Percentiles rank a stretch among this genome's conserved stretches.
These are phyloP conservation scores for Mycena sanguinolenta DNA, from an alignment of 768 basidiomycete genomes.

Conservation along the genomic window DNA sequence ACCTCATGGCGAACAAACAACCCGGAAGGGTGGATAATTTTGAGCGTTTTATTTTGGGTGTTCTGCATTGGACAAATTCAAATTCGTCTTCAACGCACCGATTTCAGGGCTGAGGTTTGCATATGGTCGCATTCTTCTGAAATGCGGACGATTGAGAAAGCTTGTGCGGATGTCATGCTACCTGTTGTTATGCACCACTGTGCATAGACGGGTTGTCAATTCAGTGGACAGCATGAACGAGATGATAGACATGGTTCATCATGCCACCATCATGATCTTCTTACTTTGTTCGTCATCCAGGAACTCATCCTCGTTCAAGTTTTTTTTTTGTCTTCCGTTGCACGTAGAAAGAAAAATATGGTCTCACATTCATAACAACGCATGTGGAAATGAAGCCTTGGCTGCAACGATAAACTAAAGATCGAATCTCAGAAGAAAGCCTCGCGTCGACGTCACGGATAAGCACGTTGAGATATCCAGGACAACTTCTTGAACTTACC, in stretches of 20 bases:
- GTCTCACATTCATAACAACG: conserved; percentile 11
- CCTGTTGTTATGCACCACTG: neutral
- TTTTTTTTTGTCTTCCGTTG: neutral
- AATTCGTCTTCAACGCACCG: neutral
- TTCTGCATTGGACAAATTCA: neutral
- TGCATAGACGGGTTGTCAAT: neutral
- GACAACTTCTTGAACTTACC: conserved; percentile 12
- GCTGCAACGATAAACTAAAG: neutral
- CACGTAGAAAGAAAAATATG: neutral
- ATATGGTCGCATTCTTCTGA: neutral
- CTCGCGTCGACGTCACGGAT: neutral
- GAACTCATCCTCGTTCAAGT: neutral
- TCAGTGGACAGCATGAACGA: neutral
- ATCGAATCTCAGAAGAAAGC: conserved; percentile 31
- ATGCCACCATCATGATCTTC: conserved; percentile 7
- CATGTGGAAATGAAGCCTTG: neutral
- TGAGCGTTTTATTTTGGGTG: neutral
- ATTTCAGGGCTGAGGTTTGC: neutral
- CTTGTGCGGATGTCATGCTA: conserved; percentile 1
- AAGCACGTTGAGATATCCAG: neutral
- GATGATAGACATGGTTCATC: neutral
- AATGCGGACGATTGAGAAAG: neutral
- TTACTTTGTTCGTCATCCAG: neutral
- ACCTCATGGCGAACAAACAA: neutral
- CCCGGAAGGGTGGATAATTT: neutral